Evolutionary conservation across 116 monocot genomes (phyloP), one percentile per base, ranked within the genome.

Genomic region (Trichopus zeylanicus): DNA sequence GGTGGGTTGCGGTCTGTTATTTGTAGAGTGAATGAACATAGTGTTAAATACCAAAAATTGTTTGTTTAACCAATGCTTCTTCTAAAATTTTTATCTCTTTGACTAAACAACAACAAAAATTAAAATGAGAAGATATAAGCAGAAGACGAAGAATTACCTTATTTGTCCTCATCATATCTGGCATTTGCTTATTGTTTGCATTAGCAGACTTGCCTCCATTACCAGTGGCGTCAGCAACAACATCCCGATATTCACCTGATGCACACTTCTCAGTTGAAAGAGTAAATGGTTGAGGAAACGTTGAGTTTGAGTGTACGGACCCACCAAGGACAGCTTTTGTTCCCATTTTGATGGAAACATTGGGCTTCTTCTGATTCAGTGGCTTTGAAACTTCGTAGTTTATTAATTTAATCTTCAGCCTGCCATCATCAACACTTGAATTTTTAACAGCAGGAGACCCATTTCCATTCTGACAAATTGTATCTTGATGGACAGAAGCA

Each of bases 201-300:
- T 70, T 76, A 25, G 68, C 51, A 53, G 46, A 39, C 28, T 47
- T 81, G 27, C 70, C 71, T 53, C 72, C 67, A 46, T 62, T 61
- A 21, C 53, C 33, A 59, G 56, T 51, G 72, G 31, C 57, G 47
- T 42, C 49, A 68, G 62, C 18, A 23, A 62, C 55, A 39, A 59
- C 22, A 48, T 35, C 18, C 39, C 18, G 59, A 46, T 34, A 53
- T 16, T 35, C 65, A 32, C 62, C 70, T 31, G 48, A 57, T 21
- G 51, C 55, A 75, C 59, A 57, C 56, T 72, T 86, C 5, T 75
- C 78, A 59, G 72, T 81, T 46, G 85, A 53, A 74, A 51, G 60
- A 49, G 76, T 29, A 73, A 73, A 60, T 24, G 73, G 70, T 34
- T 73, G 79, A 33, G 65, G 55, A 71, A 59, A 55, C 23, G 62